Conservation (phyloP, 2,329 filamentous ascomycete genomes). For the Tolypocladium paradoxum region DNA sequence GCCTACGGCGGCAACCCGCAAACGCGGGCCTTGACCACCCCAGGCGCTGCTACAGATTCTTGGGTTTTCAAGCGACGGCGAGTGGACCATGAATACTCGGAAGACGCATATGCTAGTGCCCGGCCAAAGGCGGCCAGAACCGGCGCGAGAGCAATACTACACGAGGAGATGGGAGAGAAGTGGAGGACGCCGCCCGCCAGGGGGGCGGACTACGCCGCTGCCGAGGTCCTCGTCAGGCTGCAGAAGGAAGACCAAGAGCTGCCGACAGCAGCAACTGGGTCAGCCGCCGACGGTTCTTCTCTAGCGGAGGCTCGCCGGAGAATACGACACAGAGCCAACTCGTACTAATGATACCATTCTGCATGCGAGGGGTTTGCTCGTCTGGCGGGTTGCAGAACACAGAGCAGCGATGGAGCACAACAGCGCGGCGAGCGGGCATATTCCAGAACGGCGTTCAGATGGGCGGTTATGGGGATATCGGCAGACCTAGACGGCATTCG, state of each 20-base stretch:
- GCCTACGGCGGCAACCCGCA: neutral
- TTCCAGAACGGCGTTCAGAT: neutral
- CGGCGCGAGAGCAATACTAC: neutral
- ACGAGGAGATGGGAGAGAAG: neutral
- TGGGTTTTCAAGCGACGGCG: neutral
- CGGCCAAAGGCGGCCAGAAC: neutral
- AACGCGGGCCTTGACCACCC: neutral
- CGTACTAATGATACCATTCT: neutral
- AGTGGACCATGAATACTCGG: neutral
- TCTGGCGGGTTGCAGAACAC: too few relatives aligned
- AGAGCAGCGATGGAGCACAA: too few relatives aligned
- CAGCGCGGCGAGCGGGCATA: too few relatives aligned
- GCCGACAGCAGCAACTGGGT: too few relatives aligned
- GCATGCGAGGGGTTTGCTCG: neutral
- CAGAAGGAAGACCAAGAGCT: neutral
- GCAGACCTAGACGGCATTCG: neutral
- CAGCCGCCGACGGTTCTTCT: neutral
- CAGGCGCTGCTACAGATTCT: neutral
- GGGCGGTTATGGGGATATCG: neutral
- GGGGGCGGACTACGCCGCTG: slow-evolving; percentile 1
- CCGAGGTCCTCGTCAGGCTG: slow-evolving; percentile 1
- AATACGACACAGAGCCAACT: neutral
- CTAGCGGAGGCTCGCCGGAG: neutral
- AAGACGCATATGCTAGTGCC: neutral
- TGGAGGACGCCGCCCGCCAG: neutral